A percentile compares a stretch with the other conserved stretches of the same genome.
Conservation (phyloP, 257 asterid species). For the Misopates orontium region DNA sequence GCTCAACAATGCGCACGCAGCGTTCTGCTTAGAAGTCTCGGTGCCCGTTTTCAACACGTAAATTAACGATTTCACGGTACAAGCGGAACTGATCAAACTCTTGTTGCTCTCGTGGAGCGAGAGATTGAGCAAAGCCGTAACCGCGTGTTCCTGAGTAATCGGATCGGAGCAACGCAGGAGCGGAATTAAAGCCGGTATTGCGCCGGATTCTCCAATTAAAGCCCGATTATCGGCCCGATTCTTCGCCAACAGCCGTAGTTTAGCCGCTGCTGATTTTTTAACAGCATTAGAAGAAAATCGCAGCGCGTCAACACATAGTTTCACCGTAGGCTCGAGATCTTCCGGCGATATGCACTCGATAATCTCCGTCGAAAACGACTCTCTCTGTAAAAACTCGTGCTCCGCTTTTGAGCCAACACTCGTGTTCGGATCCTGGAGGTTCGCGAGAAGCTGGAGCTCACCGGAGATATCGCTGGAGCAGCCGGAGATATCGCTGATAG, state of each 20-base stretch:
- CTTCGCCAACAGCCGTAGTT: slow-evolving; percentile 69
- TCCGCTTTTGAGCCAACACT: slow-evolving; percentile 30
- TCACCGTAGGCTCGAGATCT: slow-evolving; percentile 85
- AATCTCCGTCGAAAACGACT: slow-evolving; percentile 78
- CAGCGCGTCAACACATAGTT: slow-evolving; percentile 72
- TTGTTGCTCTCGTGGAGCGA: slow-evolving; percentile 81
- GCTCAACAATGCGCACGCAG: slow-evolving; percentile 85
- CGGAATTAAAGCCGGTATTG: slow-evolving; percentile 69
- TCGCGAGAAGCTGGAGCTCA: slow-evolving; percentile 83
- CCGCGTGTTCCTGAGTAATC: slow-evolving; percentile 83
- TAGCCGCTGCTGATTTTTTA: slow-evolving; percentile 87
- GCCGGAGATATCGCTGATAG: slow-evolving; percentile 54
- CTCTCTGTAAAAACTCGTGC: slow-evolving; percentile 66
- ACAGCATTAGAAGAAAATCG: slow-evolving; percentile 63
- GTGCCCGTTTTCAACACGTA: slow-evolving; percentile 86
- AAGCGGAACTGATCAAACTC: slow-evolving; percentile 52
- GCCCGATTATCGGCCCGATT: slow-evolving; percentile 89
- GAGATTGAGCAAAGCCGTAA: slow-evolving; percentile 78
- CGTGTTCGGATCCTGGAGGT: slow-evolving; percentile 47
- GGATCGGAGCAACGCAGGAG: slow-evolving; percentile 81
- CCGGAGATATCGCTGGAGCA: slow-evolving; percentile 92
- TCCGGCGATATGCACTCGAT: slow-evolving; percentile 86
- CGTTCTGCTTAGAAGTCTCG: slow-evolving; percentile 83
- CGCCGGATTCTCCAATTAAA: slow-evolving; percentile 87
- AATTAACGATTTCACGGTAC: slow-evolving; percentile 70